Percentiles rank a stretch among this genome's conserved stretches.
Conservation (phyloP, 192 early-diverging fungal genomes). For the Linnemannia elongata region DNA sequence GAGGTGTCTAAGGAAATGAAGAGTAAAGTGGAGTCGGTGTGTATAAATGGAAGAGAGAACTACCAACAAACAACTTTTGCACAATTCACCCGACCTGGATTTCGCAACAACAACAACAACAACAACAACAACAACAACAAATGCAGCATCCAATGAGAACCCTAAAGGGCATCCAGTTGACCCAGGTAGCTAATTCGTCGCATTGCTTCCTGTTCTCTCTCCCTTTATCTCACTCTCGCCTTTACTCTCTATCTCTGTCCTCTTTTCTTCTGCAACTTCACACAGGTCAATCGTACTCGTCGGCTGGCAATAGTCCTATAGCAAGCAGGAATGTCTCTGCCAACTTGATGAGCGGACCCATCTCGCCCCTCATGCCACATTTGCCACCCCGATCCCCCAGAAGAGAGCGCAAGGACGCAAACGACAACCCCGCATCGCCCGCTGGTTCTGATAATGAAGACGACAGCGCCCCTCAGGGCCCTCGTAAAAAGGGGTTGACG, state of each 20-base stretch:
- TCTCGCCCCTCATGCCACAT: conserved; percentile 23
- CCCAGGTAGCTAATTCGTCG: conserved; percentile 3
- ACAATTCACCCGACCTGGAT: no score
- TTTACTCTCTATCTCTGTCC: not conserved
- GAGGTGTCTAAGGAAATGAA: not conserved
- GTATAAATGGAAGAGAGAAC: no score
- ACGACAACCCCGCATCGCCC: conserved; percentile 32
- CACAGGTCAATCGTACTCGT: conserved; percentile 16
- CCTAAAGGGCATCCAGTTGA: no score
- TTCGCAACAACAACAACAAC: no score
- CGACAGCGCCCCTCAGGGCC: not conserved
- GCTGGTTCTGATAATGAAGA: conserved; percentile 47
- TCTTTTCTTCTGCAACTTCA: not conserved
- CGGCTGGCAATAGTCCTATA: conserved; percentile 20
- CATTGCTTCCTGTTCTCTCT: not conserved
- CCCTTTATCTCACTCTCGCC: not conserved
- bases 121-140: no score
- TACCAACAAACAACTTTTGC: no score
- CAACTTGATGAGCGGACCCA: conserved; percentile 13
- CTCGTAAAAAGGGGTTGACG: conserved; percentile 8
- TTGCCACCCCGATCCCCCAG: conserved; percentile 47
- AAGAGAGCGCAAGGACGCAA: conserved; percentile 38
- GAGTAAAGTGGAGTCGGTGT: not conserved
- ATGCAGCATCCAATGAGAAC: no score
- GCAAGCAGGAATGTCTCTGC: conserved; percentile 22